A percentile compares a stretch with the other conserved stretches of the same genome.
phyloP scores from a whole-genome alignment of 352 stramenopile genomes.

The Pythium sp. region DNA sequence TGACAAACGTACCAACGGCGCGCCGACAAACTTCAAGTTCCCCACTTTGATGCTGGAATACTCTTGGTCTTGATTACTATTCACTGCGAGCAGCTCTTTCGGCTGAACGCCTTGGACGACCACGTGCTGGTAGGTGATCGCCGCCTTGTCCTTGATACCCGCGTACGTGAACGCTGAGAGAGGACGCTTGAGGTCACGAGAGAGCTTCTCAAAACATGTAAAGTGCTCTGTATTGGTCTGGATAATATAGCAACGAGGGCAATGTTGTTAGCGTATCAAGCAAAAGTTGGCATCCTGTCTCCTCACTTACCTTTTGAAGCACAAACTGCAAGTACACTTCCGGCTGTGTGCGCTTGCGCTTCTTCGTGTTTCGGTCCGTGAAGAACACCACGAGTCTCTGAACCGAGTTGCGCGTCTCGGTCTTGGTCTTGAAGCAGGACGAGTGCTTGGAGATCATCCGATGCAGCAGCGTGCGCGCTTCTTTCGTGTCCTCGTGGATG shows the following conservation, averaged over 20 bases:
- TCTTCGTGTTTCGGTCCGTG: conserved; percentile 56
- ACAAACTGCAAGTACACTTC: conserved; percentile 62
- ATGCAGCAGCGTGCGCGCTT: conserved; percentile 56
- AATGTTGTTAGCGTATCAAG: background rate
- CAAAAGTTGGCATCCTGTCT: background rate
- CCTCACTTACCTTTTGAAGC: conserved; percentile 51
- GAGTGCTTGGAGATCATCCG: conserved; percentile 57
- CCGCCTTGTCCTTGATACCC: conserved; percentile 76
- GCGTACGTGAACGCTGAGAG: conserved; percentile 61
- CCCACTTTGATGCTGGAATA: conserved; percentile 36
- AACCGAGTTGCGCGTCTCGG: conserved; percentile 37
- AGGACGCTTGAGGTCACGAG: conserved; percentile 36
- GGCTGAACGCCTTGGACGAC: conserved; percentile 46
- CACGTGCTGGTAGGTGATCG: conserved; percentile 67
- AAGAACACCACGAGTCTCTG: conserved; percentile 62
- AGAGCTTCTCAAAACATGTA: conserved; percentile 56
- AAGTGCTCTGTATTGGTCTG: conserved; percentile 79
- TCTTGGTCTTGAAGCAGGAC: conserved; percentile 63
- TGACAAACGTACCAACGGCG: conserved; percentile 36
- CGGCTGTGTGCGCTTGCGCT: conserved; percentile 62
- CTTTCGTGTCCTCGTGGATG: conserved; percentile 58
- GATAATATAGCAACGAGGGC: background rate
- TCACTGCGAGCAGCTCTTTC: conserved; percentile 39
- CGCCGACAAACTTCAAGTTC: conserved; percentile 44
- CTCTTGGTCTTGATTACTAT: conserved; percentile 16